Evolutionary conservation across 306 rosid genomes (phyloP).

Genomic region (Oemleria cerasiformis): DNA sequence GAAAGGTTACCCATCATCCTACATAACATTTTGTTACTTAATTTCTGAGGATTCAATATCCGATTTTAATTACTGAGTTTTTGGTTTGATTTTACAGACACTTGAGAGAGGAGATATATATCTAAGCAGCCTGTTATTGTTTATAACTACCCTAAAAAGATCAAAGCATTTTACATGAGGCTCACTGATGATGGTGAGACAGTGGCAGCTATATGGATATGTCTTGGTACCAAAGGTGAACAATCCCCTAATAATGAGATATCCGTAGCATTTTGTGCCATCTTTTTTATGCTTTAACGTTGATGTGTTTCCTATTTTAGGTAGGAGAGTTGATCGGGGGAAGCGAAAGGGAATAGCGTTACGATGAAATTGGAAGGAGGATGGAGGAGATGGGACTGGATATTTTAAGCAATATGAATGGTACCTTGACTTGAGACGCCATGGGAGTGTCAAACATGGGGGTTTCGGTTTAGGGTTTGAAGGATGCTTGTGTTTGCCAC

Average conservation of each 20-base stretch:
- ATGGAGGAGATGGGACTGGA: not conserved
- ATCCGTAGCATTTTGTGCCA: not conserved
- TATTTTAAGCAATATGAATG: not conserved
- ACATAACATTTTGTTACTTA: not conserved
- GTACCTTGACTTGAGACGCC: not conserved
- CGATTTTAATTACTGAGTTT: not conserved
- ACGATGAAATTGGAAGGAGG: not conserved
- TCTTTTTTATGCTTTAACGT: not conserved
- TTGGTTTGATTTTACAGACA: not conserved
- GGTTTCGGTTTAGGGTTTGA: not conserved
- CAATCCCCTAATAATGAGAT: no score
- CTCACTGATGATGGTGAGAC: conserved; percentile 72
- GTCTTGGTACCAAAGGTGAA: conserved; percentile 52
- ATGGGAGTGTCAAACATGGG: not conserved
- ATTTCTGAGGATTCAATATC: not conserved
- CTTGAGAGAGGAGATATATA: conserved; percentile 58
- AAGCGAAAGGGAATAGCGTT: not conserved
- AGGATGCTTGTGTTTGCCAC: not conserved
- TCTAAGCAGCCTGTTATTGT: not conserved
- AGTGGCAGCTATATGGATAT: conserved; percentile 96
- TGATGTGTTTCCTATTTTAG: not conserved
- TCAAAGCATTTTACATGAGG: conserved; percentile 90
- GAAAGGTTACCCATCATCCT: conserved; percentile 40
- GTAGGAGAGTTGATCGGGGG: not conserved
- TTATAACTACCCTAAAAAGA: conserved; percentile 61